Evolutionary conservation across 345 rosid genomes (phyloP), one percentile per base, ranked within the genome.

Genomic region (Eucalyptus fibrosa): DNA sequence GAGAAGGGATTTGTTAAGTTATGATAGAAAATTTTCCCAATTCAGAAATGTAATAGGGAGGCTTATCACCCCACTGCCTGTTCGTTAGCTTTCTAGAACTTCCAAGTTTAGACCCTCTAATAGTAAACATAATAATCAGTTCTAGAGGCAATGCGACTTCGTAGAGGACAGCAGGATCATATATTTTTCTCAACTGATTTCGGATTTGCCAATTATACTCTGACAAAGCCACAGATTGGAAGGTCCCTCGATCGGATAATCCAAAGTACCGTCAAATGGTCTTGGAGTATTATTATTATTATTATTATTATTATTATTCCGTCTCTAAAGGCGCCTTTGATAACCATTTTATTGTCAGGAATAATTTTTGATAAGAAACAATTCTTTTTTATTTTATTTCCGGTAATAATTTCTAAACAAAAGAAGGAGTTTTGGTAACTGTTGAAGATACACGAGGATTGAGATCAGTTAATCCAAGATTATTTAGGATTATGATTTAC

Each of bases 1-100:
- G 97, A 97, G 91, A 98, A 98, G 92, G 95, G 94, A 13, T 96
- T 96, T 88, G 92, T 97, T 80, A 90, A 87, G 60, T 91, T 94
- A 86, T 96, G 87, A 95, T 14, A 77, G 83, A 87, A 32, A n/a
- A 67, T 19, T 10, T 72, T 19, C 44, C n/a, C n/a, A 6, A 12
- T 26, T 40, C 85, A 77, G 47, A 23, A 21, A 40, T 40, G 47
- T 77, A 40, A 12, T 7, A 21, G 85, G 85, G 47, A 77, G 30
- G 47, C 47, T 77, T 40, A 11, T 77, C 30, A 24, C 13, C 83
- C 47, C 1, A 23, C 83, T 11, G 28, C 47, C 16, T 21, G 83
- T 40, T 40, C 42, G 30, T 77, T 77, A 18, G 34, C 81, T 69
- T 17, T 34, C 5, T 72, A 72, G 14, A 72, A 10, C 45, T 19